Evolutionary conservation across 2,329 filamentous ascomycete genomes (phyloP), one percentile per base, ranked within the genome.

Genomic region (Colletotrichum sp.): DNA sequence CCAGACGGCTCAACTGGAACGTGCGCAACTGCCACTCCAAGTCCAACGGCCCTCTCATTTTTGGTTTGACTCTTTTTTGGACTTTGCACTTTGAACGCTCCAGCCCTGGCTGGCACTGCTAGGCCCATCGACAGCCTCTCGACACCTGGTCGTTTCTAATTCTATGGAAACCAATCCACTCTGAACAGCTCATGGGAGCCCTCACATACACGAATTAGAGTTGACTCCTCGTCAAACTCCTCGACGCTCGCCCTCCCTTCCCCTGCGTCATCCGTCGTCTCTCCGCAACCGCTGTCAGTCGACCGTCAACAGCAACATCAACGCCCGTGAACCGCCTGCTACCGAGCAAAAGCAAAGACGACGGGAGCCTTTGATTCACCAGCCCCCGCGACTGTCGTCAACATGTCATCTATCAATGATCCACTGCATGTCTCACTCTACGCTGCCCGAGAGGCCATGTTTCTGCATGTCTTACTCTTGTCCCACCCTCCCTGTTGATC

Each of bases 401-500:
- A 71, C 59, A 66, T 71, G 67, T 64, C 66, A 68, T 77, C 69
- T 52, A 55, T 77, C 83, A 81, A 82, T 83, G 79, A 81, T 80
- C 79, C 76, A 76, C 78, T 79, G 78, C 79, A 82, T 86, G 85
- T 86, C 84, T 86, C 80, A 83, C 80, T 82, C 77, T 67, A 68
- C 77, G 65, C 75, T 76, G 81, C 83, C 84, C 81, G 81, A 85
- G 79, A 85, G 84, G 83, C 62, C 81, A 79, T 71, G 76, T 79
- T 78, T 78, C 81, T 81, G 80, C 79, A 81, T 83, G 82, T 83
- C 82, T 83, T 78, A 81, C 79, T 79, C 76, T 72, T 66, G 68
- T 78, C 34, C 71, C 70, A 71, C 62, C 76, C 74, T 76, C 55
- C 74, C 64, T 69, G 64, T 64, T 72, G 78, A 80, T 81, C 79